Evolutionary conservation across 2,329 filamentous ascomycete genomes (phyloP).

Genomic region (Pseudogymnoascus sp.): DNA sequence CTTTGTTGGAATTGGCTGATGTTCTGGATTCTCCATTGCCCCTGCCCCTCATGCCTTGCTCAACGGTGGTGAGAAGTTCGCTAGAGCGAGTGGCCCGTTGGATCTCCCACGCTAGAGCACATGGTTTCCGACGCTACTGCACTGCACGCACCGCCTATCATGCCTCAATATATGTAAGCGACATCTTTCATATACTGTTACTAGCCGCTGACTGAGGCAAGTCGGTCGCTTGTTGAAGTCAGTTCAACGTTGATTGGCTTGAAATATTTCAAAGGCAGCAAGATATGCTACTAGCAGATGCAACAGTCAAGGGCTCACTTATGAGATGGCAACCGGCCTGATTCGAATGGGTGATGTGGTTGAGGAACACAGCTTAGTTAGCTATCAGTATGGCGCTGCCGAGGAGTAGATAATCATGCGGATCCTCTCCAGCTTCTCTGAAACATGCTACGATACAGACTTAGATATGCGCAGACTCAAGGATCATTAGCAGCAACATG

Average conservation of each 20-base stretch:
- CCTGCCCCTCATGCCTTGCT: not conserved
- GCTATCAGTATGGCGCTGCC: not conserved
- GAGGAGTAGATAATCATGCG: not conserved
- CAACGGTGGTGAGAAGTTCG: not conserved
- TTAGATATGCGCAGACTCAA: too few relatives aligned
- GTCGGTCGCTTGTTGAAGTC: not conserved
- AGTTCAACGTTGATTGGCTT: not conserved
- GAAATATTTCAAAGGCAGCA: not conserved
- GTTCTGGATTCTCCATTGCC: not conserved
- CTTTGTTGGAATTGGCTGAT: not conserved
- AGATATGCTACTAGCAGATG: not conserved
- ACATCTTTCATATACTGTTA: not conserved
- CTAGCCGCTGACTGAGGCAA: not conserved
- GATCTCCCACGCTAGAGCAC: not conserved
- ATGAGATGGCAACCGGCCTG: not conserved
- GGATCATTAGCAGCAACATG: too few relatives aligned
- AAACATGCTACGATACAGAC: not conserved
- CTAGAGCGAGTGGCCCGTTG: not conserved
- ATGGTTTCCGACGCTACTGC: not conserved
- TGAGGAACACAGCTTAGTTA: not conserved
- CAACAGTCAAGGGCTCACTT: not conserved
- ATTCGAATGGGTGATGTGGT: not conserved
- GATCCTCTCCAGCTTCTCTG: not conserved
- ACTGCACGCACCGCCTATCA: not conserved
- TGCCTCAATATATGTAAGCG: not conserved